A percentile compares a stretch with the other conserved stretches of the same genome.
These are phyloP conservation scores for Linum usitatissimum DNA, from an alignment of 345 rosid species.

Conservation along the genomic window DNA sequence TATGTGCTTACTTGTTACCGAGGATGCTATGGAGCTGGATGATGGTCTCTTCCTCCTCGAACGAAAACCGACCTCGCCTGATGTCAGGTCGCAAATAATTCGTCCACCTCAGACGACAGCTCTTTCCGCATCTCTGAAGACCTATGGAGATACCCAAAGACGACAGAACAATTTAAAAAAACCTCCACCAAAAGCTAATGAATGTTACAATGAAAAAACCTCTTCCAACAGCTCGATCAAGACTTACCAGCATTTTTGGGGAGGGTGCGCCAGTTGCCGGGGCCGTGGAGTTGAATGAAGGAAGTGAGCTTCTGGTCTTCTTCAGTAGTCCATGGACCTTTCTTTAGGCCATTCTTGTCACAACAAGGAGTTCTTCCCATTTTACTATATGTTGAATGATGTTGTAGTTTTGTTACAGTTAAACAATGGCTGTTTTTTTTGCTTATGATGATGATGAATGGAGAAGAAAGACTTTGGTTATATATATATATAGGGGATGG, in stretches of 20 bases:
- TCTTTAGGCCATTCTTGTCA: conserved; percentile 26
- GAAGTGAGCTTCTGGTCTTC: conserved; percentile 22
- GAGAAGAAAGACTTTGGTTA: neutral
- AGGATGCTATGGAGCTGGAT: conserved; percentile 73
- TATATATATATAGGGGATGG: conserved; percentile 5
- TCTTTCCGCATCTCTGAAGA: conserved; percentile 92
- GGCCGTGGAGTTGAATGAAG: conserved; percentile 20
- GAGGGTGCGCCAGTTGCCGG: conserved; percentile 25
- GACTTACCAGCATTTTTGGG: conserved; percentile 26
- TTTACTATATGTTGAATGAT: neutral
- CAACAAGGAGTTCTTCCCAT: conserved; percentile 32
- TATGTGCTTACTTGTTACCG: conserved; percentile 65
- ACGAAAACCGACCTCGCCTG: conserved; percentile 84
- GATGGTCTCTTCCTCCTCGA: conserved; percentile 93
- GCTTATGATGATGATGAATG: neutral
- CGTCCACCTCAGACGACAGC: conserved; percentile 97
- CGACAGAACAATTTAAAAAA: too few relatives aligned
- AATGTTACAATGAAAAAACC: too few relatives aligned
- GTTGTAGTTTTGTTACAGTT: neutral
- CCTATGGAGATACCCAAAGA: conserved; percentile 28
- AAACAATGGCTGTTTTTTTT: neutral
- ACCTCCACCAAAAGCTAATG: too few relatives aligned
- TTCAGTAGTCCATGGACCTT: conserved; percentile 27
- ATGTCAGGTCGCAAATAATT: conserved; percentile 91
- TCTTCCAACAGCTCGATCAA: too few relatives aligned